Percentiles rank a stretch among this genome's conserved stretches.
Conservation (phyloP, 768 basidiomycete species). For the Coprinopsis sp. region DNA sequence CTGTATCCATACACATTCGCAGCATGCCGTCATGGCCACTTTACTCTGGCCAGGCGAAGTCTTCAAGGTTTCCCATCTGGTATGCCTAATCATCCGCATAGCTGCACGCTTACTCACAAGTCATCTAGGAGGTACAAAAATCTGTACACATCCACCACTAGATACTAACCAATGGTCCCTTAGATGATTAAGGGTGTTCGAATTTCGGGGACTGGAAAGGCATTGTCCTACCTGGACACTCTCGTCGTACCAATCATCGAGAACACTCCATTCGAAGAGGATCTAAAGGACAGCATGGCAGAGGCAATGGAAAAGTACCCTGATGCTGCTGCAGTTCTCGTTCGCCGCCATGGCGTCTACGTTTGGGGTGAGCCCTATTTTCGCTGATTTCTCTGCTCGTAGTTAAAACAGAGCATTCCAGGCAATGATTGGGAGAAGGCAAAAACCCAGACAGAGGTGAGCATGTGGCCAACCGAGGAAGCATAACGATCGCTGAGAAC, state of each 20-base stretch:
- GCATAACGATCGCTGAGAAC: not conserved
- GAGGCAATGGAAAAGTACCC: slow-evolving; percentile 79
- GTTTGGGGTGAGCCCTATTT: slow-evolving; percentile 63
- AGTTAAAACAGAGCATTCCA: slow-evolving; percentile 18
- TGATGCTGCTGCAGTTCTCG: slow-evolving; percentile 72
- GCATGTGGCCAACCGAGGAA: not conserved
- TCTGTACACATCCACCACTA: too few species aligned
- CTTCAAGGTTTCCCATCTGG: slow-evolving; percentile 84
- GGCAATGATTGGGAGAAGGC: slow-evolving; percentile 80
- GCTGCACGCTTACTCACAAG: too few species aligned
- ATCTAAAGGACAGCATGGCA: slow-evolving; percentile 84
- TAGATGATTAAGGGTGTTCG: slow-evolving; percentile 93
- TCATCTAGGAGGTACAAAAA: too few species aligned
- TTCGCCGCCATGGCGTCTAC: slow-evolving; percentile 77
- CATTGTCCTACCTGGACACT: slow-evolving; percentile 81
- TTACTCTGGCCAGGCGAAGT: slow-evolving; percentile 65
- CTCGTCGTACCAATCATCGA: slow-evolving; percentile 85
- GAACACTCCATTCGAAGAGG: slow-evolving; percentile 88
- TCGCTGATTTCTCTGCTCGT: not conserved
- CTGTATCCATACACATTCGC: slow-evolving; percentile 89
- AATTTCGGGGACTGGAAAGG: slow-evolving; percentile 66
- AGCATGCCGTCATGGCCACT: slow-evolving; percentile 87
- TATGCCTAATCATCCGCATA: slow-evolving; percentile 21
- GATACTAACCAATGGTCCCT: not conserved
- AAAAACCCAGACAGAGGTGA: slow-evolving; percentile 81